A percentile compares a stretch with the other conserved stretches of the same genome.
Conservation (phyloP, 2,329 filamentous ascomycete genomes). For the Verticillium nonalfalfae region DNA sequence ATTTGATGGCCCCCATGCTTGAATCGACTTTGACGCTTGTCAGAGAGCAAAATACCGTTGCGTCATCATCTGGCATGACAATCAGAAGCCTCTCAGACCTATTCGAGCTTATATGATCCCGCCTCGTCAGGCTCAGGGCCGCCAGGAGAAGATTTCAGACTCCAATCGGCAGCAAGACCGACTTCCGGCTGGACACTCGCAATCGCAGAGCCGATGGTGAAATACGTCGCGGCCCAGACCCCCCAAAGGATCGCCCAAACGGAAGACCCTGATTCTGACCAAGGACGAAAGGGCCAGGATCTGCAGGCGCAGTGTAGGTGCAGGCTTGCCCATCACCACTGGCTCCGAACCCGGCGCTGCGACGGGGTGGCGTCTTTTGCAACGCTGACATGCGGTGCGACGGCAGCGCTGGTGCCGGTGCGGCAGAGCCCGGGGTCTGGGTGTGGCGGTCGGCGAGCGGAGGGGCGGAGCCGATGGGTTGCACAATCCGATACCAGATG, state of each 20-base stretch:
- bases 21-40: neutral
- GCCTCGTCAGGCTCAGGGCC: neutral
- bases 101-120: neutral
- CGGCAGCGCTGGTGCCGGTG: neutral
- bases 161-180: neutral
- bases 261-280: neutral
- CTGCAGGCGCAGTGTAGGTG: neutral
- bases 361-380: neutral
- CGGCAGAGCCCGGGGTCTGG: neutral
- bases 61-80: neutral
- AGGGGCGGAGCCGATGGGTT: conserved; percentile 1
- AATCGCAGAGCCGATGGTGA: neutral
- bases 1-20: conserved; percentile 5
- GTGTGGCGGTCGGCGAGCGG: neutral
- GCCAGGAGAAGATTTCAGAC: neutral
- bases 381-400: neutral
- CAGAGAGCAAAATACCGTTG: neutral
- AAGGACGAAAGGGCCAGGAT: neutral
- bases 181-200: neutral
- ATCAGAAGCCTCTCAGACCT: neutral
- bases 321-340: neutral
- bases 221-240: neutral
- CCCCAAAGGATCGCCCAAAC: neutral
- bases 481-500: conserved; percentile 12
- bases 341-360: neutral